phyloP scores from a whole-genome alignment of 208 protist species.

The Leishmania aethiopica region DNA sequence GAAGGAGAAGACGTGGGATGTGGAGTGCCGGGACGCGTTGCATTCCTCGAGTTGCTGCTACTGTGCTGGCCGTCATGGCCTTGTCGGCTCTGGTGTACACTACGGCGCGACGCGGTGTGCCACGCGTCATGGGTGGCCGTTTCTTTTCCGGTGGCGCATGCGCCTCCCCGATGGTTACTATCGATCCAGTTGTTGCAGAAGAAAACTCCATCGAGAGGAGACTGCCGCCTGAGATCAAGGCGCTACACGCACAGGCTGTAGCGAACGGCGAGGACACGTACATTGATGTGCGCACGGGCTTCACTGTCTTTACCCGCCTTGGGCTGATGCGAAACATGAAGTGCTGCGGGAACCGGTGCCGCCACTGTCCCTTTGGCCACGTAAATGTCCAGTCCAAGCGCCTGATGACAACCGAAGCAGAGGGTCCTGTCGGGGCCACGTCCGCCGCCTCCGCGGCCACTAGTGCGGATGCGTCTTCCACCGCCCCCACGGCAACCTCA shows the following conservation, averaged over 20 bases:
- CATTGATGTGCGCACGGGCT: constrained; percentile 49
- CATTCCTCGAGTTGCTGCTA: background rate
- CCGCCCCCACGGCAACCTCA: background rate
- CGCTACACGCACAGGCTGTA: constrained; percentile 33
- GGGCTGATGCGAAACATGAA: constrained; percentile 30
- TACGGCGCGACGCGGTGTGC: constrained; percentile 1
- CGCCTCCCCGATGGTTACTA: background rate
- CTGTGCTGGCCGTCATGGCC: constrained; percentile 13
- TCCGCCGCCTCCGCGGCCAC: constrained; percentile 6
- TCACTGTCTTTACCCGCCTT: constrained; percentile 53
- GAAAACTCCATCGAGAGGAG: constrained; percentile 33
- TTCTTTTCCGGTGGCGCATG: background rate
- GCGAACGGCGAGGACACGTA: constrained; percentile 39
- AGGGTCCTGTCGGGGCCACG: background rate
- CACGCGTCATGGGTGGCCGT: background rate
- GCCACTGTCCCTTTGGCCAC: constrained; percentile 65
- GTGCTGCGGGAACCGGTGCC: constrained; percentile 54
- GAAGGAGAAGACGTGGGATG: background rate
- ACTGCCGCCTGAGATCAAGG: constrained; percentile 27
- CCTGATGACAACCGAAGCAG: constrained; percentile 1
- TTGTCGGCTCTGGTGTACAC: constrained; percentile 10
- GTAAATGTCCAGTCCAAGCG: constrained; percentile 33
- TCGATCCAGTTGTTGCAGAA: constrained; percentile 15
- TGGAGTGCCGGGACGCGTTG: background rate
- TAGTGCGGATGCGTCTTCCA: background rate